Conservation (phyloP, 768 basidiomycete species). For the Postia placenta region DNA sequence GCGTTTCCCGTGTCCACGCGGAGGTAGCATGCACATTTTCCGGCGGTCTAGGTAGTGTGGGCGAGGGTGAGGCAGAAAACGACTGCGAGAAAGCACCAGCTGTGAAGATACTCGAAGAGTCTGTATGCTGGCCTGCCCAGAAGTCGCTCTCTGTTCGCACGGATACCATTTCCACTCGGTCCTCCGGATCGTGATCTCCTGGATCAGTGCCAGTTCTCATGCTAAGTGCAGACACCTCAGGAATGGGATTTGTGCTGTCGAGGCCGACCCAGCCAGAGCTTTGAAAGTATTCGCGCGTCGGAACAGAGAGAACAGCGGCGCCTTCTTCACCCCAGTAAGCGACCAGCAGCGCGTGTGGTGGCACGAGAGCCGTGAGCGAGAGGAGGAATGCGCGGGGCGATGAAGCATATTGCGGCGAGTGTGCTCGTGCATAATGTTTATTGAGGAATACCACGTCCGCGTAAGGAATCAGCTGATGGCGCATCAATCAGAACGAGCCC, state of each 20-base stretch:
- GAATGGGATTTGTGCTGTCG: conserved; percentile 16
- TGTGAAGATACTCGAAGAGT: conserved; percentile 52
- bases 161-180: conserved; percentile 27
- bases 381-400: conserved; percentile 75
- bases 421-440: conserved; percentile 61
- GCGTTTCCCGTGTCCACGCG: background rate
- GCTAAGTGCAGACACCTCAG: conserved; percentile 12
- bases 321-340: conserved; percentile 78
- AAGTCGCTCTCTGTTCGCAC: conserved; percentile 71
- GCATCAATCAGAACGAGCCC: background rate
- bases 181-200: background rate
- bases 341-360: conserved; percentile 74
- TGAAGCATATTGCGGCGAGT: conserved; percentile 50
- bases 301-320: conserved; percentile 73
- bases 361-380: conserved; percentile 58
- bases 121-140: conserved; percentile 57
- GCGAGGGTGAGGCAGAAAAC: background rate
- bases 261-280: conserved; percentile 72
- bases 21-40: conserved; percentile 13
- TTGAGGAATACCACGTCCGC: conserved; percentile 81
- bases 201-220: background rate
- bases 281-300: conserved; percentile 83
- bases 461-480: conserved; percentile 65
- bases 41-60: no score
- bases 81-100: conserved; percentile 22